Percentiles rank a stretch among this genome's conserved stretches.
Evolutionary conservation across 768 basidiomycete genomes (phyloP).

Genomic region (Lactarius akahatsu): DNA sequence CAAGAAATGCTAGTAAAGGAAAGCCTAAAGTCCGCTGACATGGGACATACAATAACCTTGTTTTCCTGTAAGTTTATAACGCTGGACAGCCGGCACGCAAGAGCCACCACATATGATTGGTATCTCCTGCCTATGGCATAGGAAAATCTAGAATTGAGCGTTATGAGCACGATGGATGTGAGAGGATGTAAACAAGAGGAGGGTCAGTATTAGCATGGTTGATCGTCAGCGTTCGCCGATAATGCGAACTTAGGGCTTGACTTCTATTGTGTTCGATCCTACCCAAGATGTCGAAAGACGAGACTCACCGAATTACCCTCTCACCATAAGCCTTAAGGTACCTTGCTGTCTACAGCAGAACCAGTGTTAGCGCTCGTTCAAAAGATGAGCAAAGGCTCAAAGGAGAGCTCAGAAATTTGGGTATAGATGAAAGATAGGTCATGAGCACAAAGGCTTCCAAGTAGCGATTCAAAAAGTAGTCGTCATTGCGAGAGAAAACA

Average conservation of each 20-base stretch:
- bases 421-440: constrained; percentile 68
- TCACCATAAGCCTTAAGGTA: no score
- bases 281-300: constrained; percentile 22
- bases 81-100: not conserved
- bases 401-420: constrained; percentile 13
- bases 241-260: constrained; percentile 77
- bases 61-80: no score
- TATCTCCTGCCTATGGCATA: not conserved
- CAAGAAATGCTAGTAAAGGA: no score
- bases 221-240: constrained; percentile 67
- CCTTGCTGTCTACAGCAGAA: not conserved
- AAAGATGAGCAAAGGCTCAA: constrained; percentile 12
- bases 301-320: constrained; percentile 39
- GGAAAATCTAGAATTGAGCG: constrained; percentile 4
- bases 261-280: constrained; percentile 81
- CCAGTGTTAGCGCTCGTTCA: not conserved
- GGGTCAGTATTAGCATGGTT: constrained; percentile 88
- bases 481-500: not conserved
- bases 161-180: constrained; percentile 8
- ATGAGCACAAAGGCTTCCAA: constrained; percentile 67
- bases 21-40: no score
- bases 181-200: constrained; percentile 33
- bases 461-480: not conserved
- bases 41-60: no score
- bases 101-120: not conserved